Evolutionary conservation across 805 yeast species (phyloP), one percentile per base, ranked within the genome.

Genomic region (Nakazawaea ernobii): DNA sequence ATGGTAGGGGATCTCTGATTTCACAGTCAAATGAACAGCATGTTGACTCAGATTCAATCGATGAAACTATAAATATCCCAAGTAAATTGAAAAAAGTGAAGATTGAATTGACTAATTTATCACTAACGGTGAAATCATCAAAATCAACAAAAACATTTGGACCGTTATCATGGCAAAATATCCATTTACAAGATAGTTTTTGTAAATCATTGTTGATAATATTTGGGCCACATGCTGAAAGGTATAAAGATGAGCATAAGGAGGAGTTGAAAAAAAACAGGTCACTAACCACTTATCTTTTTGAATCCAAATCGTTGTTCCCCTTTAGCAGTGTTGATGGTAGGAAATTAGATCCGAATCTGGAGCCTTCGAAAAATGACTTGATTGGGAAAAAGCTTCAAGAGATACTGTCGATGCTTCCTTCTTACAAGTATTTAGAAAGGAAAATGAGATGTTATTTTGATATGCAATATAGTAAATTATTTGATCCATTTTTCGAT

Each of bases 151-250:
- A 39, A 28, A 48, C 46, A 13, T 48, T 35, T 35, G 50, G 42
- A 1, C 44, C 47, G 11, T 29, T 42, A 26, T 30, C 44, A 7
- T 48, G 50, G 50, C 50, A 48, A 39, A 43, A 42, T 29, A 11
- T 39, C 33, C 15, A n/a, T 9, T 39, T 28, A 13, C 46, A 39
- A 20, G 15, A 43, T 14, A 32, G 35, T 4, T 24, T 35, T 32
- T 24, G n/a, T 2, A 28, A 30, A 7, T 10, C 8, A 15, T 4
- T 39, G 10, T 29, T 39, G 13, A 6, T 7, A 2, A 29, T 15
- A 10, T 39, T 39, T 5, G 17, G 32, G 6, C 35, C 40, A n/a
- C 29, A 30, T 8, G 28, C 35, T 5, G 35, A 30, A 13, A 24
- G n/a, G 17, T 47, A 32, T 20, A 32, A 14, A 28, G 24, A 42